A percentile compares a stretch with the other conserved stretches of the same genome.
These are phyloP conservation scores for Clarireedia monteithiana DNA, from an alignment of 2,329 filamentous ascomycete genomes.

Conservation along the genomic window DNA sequence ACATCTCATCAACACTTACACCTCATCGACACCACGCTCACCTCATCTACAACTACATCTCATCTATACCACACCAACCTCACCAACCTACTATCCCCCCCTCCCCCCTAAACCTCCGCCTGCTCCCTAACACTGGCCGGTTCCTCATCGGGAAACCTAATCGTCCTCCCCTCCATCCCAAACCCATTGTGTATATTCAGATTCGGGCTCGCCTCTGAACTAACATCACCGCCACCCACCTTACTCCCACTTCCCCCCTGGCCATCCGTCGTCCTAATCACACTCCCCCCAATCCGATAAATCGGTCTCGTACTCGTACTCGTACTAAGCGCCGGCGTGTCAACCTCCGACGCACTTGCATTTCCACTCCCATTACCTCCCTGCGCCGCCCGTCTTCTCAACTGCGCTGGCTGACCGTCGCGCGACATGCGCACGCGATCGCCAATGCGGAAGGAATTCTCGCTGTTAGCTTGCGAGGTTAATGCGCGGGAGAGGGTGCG, in stretches of 20 bases:
- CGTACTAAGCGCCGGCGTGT: slow-evolving; percentile 1
- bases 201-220: background rate
- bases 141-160: slow-evolving; percentile 39
- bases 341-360: background rate
- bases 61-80: background rate
- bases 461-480: slow-evolving; percentile 17
- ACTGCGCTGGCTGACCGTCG: background rate
- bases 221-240: background rate
- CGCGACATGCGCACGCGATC: no score
- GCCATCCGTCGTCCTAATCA: slow-evolving; percentile 11
- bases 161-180: slow-evolving; percentile 28
- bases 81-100: background rate
- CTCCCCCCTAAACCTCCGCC: background rate
- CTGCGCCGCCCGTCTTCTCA: background rate
- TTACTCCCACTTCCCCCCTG: background rate
- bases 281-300: slow-evolving; percentile 35
- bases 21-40: no score
- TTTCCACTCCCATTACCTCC: background rate
- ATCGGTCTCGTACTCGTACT: slow-evolving; percentile 19
- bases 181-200: background rate
- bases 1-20: no score
- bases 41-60: background rate
- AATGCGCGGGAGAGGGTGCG: slow-evolving; percentile 46
- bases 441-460: background rate
- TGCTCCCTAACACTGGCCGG: background rate